These are phyloP conservation scores for Chimonanthus praecox DNA, from an alignment of 164 flowering plant genomes.

Conservation along the genomic window DNA sequence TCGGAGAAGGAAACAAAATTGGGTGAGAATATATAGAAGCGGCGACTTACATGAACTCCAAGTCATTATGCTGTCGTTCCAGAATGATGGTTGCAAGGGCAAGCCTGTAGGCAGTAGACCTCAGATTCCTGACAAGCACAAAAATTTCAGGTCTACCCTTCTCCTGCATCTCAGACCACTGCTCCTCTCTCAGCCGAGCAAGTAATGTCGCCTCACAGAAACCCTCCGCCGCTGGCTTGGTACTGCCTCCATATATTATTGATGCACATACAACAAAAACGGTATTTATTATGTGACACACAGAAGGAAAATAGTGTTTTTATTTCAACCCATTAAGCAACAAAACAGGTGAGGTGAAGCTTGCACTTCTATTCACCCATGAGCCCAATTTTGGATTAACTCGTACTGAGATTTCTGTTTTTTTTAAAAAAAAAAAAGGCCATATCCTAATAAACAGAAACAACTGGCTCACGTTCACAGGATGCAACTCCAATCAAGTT, in stretches of 20 bases:
- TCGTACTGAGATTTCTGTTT: too few species aligned
- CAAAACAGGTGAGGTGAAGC: background rate
- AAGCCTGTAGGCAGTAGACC: constrained; percentile 74
- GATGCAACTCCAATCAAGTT: background rate
- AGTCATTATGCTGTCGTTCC: constrained; percentile 56
- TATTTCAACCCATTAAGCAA: background rate
- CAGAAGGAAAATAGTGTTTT: background rate
- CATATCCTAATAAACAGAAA: too few species aligned
- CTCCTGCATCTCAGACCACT: constrained; percentile 46
- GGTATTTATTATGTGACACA: background rate
- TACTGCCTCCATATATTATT: constrained; percentile 36
- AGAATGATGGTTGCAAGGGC: constrained; percentile 70
- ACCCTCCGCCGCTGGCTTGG: constrained; percentile 54
- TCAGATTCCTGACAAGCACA: constrained; percentile 73
- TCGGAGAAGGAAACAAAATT: background rate
- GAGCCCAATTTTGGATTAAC: background rate
- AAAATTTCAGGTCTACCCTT: constrained; percentile 51
- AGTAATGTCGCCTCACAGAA: constrained; percentile 62
- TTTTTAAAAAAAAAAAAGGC: too few species aligned
- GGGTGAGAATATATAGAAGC: background rate
- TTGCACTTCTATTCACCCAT: background rate
- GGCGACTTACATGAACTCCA: constrained; percentile 32
- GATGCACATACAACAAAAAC: background rate
- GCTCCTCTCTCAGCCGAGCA: constrained; percentile 58
- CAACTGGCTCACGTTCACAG: too few species aligned